Conservation (phyloP, 371 early-diverging fungal species). For the Zopfochytrium polystomum region DNA sequence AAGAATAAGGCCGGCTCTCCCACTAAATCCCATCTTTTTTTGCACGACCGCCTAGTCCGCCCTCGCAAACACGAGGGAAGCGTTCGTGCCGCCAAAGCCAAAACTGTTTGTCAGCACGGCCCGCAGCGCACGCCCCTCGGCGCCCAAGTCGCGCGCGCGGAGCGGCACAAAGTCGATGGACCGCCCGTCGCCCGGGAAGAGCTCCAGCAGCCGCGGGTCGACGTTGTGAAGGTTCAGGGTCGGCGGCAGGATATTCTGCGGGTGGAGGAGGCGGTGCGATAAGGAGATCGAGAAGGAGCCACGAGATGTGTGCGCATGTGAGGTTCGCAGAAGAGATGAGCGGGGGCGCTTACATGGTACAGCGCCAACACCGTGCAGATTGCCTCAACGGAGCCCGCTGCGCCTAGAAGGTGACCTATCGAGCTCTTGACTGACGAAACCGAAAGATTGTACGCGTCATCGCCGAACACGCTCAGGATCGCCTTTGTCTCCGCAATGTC, state of each 20-base stretch:
- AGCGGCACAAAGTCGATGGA: slow-evolving; percentile 68
- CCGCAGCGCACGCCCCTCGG: slow-evolving; percentile 44
- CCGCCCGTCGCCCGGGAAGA: no score
- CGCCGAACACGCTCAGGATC: slow-evolving; percentile 69
- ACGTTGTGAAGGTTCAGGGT: slow-evolving; percentile 73
- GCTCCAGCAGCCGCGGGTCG: no score
- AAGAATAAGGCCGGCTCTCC: no score
- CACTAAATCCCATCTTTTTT: no score
- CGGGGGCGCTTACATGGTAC: slow-evolving; percentile 54
- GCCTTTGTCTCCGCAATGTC: slow-evolving; percentile 60
- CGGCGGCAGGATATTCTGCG: slow-evolving; percentile 72
- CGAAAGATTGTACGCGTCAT: slow-evolving; percentile 43
- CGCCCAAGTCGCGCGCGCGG: slow-evolving; percentile 59
- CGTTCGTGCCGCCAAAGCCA: slow-evolving; percentile 97
- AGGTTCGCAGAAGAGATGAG: slow-evolving; percentile 1
- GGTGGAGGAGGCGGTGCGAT: no score
- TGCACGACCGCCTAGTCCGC: not conserved
- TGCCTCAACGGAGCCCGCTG: slow-evolving; percentile 93
- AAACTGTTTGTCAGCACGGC: slow-evolving; percentile 88
- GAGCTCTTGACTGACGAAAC: slow-evolving; percentile 91
- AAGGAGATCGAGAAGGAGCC: no score
- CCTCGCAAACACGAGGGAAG: slow-evolving; percentile 51
- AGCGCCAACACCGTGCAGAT: slow-evolving; percentile 81
- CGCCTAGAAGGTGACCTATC: slow-evolving; percentile 90
- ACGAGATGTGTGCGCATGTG: not conserved